These are phyloP conservation scores for Blastobotrys buckinghamii DNA, from an alignment of 1,139 yeast genomes.

Conservation along the genomic window DNA sequence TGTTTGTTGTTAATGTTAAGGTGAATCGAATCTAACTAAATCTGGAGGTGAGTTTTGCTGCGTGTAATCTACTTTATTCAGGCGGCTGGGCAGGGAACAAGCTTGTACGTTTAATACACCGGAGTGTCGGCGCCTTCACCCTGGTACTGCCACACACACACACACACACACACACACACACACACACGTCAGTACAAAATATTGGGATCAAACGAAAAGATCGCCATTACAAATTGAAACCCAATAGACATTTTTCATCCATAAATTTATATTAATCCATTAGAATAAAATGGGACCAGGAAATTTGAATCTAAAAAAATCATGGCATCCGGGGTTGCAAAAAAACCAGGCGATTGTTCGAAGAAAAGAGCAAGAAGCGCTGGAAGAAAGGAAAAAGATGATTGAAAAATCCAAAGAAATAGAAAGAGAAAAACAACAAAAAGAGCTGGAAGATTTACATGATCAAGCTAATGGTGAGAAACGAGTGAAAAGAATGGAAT, in stretches of 20 bases:
- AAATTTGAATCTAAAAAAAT: slow-evolving; percentile 81
- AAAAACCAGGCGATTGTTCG: slow-evolving; percentile 85
- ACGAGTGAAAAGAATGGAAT: slow-evolving; percentile 51
- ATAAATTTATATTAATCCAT: too few relatives aligned
- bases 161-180: too few relatives aligned
- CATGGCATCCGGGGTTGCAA: slow-evolving; percentile 90
- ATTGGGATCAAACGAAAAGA: too few relatives aligned
- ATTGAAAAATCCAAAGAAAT: slow-evolving; percentile 62
- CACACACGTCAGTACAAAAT: too few relatives aligned
- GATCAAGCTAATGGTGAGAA: slow-evolving; percentile 40
- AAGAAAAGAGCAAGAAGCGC: slow-evolving; percentile 73
- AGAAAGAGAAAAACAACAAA: slow-evolving; percentile 55
- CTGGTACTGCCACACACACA: too few relatives aligned
- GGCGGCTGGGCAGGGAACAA: too few relatives aligned
- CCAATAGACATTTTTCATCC: too few relatives aligned
- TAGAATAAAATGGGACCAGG: slow-evolving; percentile 34
- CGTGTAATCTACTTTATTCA: too few relatives aligned
- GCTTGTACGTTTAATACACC: too few relatives aligned
- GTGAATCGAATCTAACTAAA: not conserved
- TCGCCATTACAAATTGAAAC: too few relatives aligned
- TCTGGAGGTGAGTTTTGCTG: too few relatives aligned
- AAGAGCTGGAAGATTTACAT: slow-evolving; percentile 52
- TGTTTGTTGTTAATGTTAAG: not conserved
- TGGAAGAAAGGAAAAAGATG: slow-evolving; percentile 63
- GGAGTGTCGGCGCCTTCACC: too few relatives aligned